Percentiles rank a stretch among this genome's conserved stretches.
Evolutionary conservation across 106 monocot species (phyloP).

Genomic region (Cymbidium sinense): DNA sequence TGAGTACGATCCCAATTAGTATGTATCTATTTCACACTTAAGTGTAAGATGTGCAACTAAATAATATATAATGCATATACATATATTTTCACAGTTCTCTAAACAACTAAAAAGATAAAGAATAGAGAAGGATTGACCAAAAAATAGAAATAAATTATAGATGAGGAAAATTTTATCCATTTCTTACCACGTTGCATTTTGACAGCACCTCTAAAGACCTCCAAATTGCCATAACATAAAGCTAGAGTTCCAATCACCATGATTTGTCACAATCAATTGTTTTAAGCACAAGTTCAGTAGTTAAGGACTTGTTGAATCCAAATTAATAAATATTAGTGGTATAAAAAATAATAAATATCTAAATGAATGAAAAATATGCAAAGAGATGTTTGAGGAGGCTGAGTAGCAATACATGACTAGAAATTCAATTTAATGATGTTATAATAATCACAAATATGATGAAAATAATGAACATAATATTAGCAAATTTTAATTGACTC

Average conservation of each 20-base stretch:
- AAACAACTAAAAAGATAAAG: background rate
- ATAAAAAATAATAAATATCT: too few relatives aligned
- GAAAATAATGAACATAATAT: too few relatives aligned
- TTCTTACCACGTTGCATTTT: conserved; percentile 94
- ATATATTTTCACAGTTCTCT: background rate
- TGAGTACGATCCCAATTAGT: background rate
- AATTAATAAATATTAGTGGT: too few relatives aligned
- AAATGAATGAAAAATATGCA: background rate
- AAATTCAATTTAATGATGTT: too few relatives aligned
- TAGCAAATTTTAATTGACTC: too few relatives aligned
- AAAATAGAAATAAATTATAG: background rate
- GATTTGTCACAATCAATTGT: conserved; percentile 38
- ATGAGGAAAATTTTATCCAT: background rate
- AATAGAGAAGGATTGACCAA: background rate
- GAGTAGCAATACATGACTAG: too few relatives aligned
- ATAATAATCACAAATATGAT: too few relatives aligned
- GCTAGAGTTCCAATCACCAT: conserved; percentile 99
- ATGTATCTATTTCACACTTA: background rate
- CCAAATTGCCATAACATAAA: conserved; percentile 82
- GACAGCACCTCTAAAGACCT: conserved; percentile 87
- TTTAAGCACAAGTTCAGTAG: background rate
- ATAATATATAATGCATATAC: background rate
- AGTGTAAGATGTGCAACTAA: background rate
- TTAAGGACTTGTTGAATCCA: background rate
- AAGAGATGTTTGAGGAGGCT: too few relatives aligned